Percentiles rank a stretch among this genome's conserved stretches.
phyloP scores from a whole-genome alignment of 1,284 basidiomycete genomes.

The Cryptococcus depauperatus region DNA sequence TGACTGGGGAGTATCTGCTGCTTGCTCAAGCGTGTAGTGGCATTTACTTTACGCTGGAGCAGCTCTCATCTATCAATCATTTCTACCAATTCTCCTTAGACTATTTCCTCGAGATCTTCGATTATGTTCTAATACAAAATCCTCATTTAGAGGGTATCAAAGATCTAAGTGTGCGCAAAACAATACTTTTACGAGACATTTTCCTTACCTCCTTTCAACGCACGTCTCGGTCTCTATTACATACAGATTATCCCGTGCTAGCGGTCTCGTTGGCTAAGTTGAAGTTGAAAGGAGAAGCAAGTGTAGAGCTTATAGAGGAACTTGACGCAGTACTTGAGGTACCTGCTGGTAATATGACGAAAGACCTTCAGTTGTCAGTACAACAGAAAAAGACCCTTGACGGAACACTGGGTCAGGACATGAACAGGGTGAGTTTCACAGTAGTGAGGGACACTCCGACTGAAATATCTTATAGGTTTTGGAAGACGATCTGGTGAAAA shows the following conservation, averaged over 20 bases:
- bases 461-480: conserved; percentile 46
- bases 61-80: conserved; percentile 87
- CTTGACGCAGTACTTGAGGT: conserved; percentile 81
- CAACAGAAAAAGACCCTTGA: conserved; percentile 31
- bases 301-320: conserved; percentile 73
- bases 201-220: conserved; percentile 85
- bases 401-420: conserved; percentile 22
- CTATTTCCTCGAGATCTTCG: conserved; percentile 98
- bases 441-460: neutral
- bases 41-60: conserved; percentile 95
- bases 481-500: conserved; percentile 56
- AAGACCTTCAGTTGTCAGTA: conserved; percentile 12
- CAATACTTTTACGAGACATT: conserved; percentile 80
- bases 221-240: conserved; percentile 81
- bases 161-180: conserved; percentile 66
- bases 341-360: conserved; percentile 28
- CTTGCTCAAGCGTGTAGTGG: conserved; percentile 94
- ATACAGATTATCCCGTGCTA: conserved; percentile 85
- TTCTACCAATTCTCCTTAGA: conserved; percentile 98
- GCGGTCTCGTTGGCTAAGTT: conserved; percentile 85
- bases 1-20: conserved; percentile 89
- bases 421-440: conserved; percentile 51
- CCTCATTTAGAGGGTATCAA: conserved; percentile 73
- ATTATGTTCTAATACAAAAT: conserved; percentile 85
- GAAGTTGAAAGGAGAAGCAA: conserved; percentile 59